Evolutionary conservation across 2,329 filamentous ascomycete genomes (phyloP), one percentile per base, ranked within the genome.

Genomic region (Paraphaeosphaeria minitans): DNA sequence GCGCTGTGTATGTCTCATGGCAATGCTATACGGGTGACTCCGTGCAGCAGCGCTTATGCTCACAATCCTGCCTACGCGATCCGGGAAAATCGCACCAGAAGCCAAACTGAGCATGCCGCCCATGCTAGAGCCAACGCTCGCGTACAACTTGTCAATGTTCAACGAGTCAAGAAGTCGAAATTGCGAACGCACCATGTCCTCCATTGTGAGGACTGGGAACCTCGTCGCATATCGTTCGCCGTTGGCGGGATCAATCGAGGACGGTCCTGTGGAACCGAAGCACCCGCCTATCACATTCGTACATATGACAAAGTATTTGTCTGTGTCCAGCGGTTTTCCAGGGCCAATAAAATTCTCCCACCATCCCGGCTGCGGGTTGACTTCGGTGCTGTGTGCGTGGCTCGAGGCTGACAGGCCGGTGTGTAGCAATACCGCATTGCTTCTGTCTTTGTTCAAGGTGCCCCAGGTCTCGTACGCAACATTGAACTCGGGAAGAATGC

Each of bases 311-410:
- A 93, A 92, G 81, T 96, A 96, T 74, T 92, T 94, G 77, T 94
- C 81, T 1, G 95, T 99, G 76, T 99, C 92, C 10, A 99, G 80
- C 12, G 92, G 90, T 21, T 85, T 84, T 0, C 91, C 92, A 0
- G 93, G 90, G 0, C 95, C 95, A 71, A 99, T 98, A 75, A 99
- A 99, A 77, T 90, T 94, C 79, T 99, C 95, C 95, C 95, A 99
- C 95, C 95, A 99, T 3, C 95, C 95, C 0, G 93, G 90, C 75
- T 93, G 90, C 0, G 91, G 85, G 75, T 99, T 99, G 10, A 83
- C 81, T 53, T 86, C 83, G n/a, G 94, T 98, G 58, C 93, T 97
- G 73, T 93, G 93, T 1, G 95, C 95, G 79, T 99, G 95, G 57
- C 93, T 98, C 7, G 93, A 97, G n/a, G 95, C 95, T 0, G 93